Evolutionary conservation across 2,329 filamentous ascomycete genomes (phyloP), one percentile per base, ranked within the genome.

Genomic region (Pseudogymnoascus sp.): DNA sequence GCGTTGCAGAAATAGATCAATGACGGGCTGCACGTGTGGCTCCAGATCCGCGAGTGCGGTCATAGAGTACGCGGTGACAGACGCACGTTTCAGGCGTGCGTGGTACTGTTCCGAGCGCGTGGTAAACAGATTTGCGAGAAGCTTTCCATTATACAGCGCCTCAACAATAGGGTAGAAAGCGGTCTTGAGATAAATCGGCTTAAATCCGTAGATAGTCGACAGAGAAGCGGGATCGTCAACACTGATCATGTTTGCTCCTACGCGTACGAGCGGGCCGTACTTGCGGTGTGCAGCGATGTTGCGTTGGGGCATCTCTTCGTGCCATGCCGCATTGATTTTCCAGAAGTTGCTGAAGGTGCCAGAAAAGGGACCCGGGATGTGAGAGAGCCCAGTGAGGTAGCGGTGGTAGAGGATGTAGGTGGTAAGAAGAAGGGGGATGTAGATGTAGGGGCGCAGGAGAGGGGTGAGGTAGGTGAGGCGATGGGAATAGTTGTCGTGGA

Each of bases 31-130:
- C 58, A 79, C 77, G 59, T 76, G 79, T 1, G 70, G 66, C 65
- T 81, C 78, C 58, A 79, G 80, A 41, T 72, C 70, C 1, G 79
- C 69, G 7, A 81, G 65, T 6, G 75, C 74, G 15, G 72, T 76
- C 74, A 81, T 76, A 2, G 75, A 75, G 62, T 79, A 80, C 0
- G 78, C 66, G 1, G 69, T 68, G 13, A 77, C 72, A 60, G 44
- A 50, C 10, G 44, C 44, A n/a, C 57, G 54, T 11, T 47, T 60
- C 1, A 62, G 31, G 13, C 24, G 33, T 10, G 29, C 29, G 13
- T 60, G 61, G 3, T 59, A 36, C 1, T 60, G 21, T 50, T 62
- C 61, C 10, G 58, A 39, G 10, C 40, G 33, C 4, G 61, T 47
- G 26, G 54, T 36, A 40, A 62, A 62, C 6, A 66, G 21, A 2